phyloP scores from a whole-genome alignment of 1,139 yeast genomes.

The Chernovozyma aurita region DNA sequence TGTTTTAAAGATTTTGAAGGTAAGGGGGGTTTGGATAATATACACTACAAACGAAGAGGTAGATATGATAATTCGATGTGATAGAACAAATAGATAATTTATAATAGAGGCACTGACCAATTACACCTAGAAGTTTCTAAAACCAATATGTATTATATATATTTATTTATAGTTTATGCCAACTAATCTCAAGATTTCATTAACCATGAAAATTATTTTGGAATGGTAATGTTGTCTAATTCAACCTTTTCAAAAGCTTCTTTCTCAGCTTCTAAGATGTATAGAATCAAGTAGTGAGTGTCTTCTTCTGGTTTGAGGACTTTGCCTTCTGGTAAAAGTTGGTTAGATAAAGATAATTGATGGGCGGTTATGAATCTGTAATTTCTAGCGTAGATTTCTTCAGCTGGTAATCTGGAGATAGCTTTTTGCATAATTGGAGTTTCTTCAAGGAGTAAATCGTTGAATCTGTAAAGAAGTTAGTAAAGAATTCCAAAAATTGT shows the following conservation, averaged over 20 bases:
- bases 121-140: no score
- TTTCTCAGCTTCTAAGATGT: conserved; percentile 90
- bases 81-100: no score
- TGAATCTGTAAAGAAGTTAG: conserved; percentile 60
- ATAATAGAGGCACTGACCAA: no score
- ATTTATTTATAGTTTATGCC: no score
- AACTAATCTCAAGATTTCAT: no score
- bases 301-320: conserved; percentile 82
- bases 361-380: conserved; percentile 90
- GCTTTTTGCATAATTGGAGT: conserved; percentile 85
- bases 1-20: conserved; percentile 24
- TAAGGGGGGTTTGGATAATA: no score
- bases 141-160: no score
- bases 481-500: no score
- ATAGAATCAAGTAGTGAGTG: conserved; percentile 79
- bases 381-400: conserved; percentile 83
- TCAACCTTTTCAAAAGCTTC: conserved; percentile 85
- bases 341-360: conserved; percentile 81
- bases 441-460: conserved; percentile 87
- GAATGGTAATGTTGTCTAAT: conserved; percentile 69
- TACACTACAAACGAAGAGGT: no score
- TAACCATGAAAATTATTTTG: no score
- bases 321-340: conserved; percentile 76
- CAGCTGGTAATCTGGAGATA: conserved; percentile 76
- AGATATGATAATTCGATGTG: no score